Evolutionary conservation across 495 filamentous ascomycete genomes (phyloP).

Genomic region (Penicillium odoratum): DNA sequence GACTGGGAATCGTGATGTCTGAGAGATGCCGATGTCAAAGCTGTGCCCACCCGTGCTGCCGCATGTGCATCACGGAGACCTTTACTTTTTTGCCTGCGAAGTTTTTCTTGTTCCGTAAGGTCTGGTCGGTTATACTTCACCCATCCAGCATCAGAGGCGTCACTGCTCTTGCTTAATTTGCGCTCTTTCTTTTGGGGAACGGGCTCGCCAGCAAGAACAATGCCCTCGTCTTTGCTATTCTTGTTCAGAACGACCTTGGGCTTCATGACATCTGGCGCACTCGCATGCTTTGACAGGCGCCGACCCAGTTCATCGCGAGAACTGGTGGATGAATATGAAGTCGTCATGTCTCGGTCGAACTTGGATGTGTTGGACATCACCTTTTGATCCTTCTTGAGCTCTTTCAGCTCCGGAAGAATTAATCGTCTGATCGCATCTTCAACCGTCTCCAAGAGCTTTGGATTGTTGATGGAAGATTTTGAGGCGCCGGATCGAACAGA

Average conservation of each 20-base stretch:
- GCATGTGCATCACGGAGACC: slow-evolving; percentile 57
- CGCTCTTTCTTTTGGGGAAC: slow-evolving; percentile 43
- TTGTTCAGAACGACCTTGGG: slow-evolving; percentile 66
- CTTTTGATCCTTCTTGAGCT: slow-evolving; percentile 85
- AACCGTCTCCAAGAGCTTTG: slow-evolving; percentile 89
- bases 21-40: slow-evolving; percentile 63
- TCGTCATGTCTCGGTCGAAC: slow-evolving; percentile 60
- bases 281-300: slow-evolving; percentile 66
- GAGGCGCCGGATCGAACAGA: slow-evolving; percentile 76
- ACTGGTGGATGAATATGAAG: slow-evolving; percentile 60
- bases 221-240: slow-evolving; percentile 58
- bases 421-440: slow-evolving; percentile 93
- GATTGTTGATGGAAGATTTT: slow-evolving; percentile 90
- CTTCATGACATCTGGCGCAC: slow-evolving; percentile 66
- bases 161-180: slow-evolving; percentile 44
- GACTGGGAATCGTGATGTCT: slow-evolving; percentile 65
- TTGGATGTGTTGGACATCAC: slow-evolving; percentile 59
- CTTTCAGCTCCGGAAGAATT: slow-evolving; percentile 88
- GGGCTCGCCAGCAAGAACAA: slow-evolving; percentile 52
- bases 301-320: slow-evolving; percentile 61
- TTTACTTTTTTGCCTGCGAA: slow-evolving; percentile 60
- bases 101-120: slow-evolving; percentile 52
- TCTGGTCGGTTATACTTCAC: slow-evolving; percentile 51
- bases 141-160: slow-evolving; percentile 44
- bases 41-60: slow-evolving; percentile 53